phyloP scores from a whole-genome alignment of 306 rosid species.

The Dryas alaskensis region DNA sequence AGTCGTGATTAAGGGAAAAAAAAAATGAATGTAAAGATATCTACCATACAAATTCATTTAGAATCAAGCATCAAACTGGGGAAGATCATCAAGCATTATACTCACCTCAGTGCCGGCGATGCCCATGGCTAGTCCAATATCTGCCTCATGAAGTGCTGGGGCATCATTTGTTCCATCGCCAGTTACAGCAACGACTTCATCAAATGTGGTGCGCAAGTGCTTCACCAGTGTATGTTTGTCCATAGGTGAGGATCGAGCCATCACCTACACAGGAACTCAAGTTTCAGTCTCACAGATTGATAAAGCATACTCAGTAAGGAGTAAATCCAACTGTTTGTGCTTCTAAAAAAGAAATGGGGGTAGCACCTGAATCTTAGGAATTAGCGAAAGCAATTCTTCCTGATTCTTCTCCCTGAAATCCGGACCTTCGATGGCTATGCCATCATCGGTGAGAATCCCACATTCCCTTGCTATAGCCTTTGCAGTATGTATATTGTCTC shows the following conservation, averaged over 20 bases:
- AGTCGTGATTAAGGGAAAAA: background rate
- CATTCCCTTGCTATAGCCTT: slow-evolving; percentile 98
- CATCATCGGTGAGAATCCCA: slow-evolving; percentile 94
- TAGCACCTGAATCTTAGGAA: slow-evolving; percentile 92
- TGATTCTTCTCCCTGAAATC: slow-evolving; percentile 75
- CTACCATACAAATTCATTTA: background rate
- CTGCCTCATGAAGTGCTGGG: slow-evolving; percentile 98
- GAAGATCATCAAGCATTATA: slow-evolving; percentile 1
- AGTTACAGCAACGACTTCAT: slow-evolving; percentile 96
- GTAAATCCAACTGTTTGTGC: slow-evolving; percentile 10
- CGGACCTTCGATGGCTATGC: slow-evolving; percentile 97
- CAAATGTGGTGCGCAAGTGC: slow-evolving; percentile 81
- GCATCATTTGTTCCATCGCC: slow-evolving; percentile 99
- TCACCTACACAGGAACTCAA: slow-evolving; percentile 49
- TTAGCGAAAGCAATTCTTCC: slow-evolving; percentile 64
- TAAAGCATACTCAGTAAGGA: slow-evolving; percentile 11
- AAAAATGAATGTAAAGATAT: background rate
- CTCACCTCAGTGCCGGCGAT: slow-evolving; percentile 98
- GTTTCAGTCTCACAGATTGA: slow-evolving; percentile 22
- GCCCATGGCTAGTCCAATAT: slow-evolving; percentile 99
- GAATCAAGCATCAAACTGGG: too few species aligned
- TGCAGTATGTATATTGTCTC: slow-evolving; percentile 89
- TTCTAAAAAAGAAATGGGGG: slow-evolving; percentile 12
- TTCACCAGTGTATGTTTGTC: slow-evolving; percentile 90
- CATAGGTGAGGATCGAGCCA: slow-evolving; percentile 96